Evolutionary conservation across 176 grass and related monocot species (phyloP).

Genomic region (Secale cereale): DNA sequence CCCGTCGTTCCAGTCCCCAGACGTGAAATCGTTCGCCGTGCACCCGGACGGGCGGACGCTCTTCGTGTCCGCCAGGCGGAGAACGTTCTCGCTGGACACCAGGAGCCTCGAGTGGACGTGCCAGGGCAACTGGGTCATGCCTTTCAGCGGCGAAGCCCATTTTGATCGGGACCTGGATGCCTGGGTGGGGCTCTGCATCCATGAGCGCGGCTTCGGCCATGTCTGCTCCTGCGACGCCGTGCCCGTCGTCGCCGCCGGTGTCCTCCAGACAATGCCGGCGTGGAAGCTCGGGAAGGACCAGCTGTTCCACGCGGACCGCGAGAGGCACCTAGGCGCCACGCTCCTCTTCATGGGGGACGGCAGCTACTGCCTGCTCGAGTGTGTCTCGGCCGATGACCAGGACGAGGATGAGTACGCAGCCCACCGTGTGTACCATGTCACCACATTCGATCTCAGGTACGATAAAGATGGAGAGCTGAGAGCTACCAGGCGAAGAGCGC

Average conservation of each 20-base stretch:
- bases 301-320: neutral
- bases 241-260: neutral
- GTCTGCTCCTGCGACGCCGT: neutral
- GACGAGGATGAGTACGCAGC: neutral
- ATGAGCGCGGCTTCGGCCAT: neutral
- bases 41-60: neutral
- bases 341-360: neutral
- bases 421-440: neutral
- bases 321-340: neutral
- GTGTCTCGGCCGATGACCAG: neutral
- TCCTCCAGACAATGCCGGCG: neutral
- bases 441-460: neutral
- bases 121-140: neutral
- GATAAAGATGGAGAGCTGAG: too few species aligned
- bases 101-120: neutral
- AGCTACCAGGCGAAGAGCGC: too few species aligned
- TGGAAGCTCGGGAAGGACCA: slow-evolving; percentile 14
- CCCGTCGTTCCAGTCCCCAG: neutral
- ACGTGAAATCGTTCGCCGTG: neutral
- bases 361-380: slow-evolving; percentile 13
- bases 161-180: neutral
- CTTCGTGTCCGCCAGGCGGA: neutral
- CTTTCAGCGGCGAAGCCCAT: neutral
- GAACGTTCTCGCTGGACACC: neutral
- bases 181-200: slow-evolving; percentile 6